Evolutionary conservation across 805 yeast genomes (phyloP), one percentile per base, ranked within the genome.

Genomic region (Wickerhamiella alocasiicola): DNA sequence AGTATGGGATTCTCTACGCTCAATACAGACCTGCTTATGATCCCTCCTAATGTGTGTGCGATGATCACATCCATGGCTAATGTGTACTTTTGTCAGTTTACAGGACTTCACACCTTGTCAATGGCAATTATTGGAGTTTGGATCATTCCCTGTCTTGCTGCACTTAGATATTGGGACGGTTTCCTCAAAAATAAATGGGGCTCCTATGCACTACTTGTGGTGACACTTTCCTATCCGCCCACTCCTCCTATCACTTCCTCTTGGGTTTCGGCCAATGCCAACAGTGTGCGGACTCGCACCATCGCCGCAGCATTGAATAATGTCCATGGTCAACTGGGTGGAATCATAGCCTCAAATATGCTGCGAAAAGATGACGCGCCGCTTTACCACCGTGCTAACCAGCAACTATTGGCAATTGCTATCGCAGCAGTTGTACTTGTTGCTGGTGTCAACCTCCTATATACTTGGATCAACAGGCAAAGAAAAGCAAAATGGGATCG

Each of bases 291-390:
- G 23, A 60, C 68, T 5, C 61, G 78, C 49, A 67, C 77, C 0
- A 70, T 72, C 9, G 64, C 71, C 17, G 67, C 76, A 1, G 70
- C 78, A 1, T 45, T 74, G 25, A 73, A 66, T 45, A 73, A 72
- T 45, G 71, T 72, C 60, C 65, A 63, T 51, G 70, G 70, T 2
- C 78, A 73, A 49, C 60, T 69, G 1, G 75, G 70, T 2, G 52
- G 59, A 13, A 70, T 73, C 36, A 56, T 65, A 5, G 57, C 69
- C 4, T 60, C 70, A 5, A 68, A 72, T 49, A 61, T 74, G 9
- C 74, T 72, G 49, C 50, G 71, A 38, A 50, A 49, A 1, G 64
- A 62, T 26, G 79, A 74, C 50, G 57, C 57, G 35, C 79, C 78
- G 3, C 48, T 60, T 24, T 74, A 74, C 50, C 64, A 64, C 36